Evolutionary conservation across 2,329 filamentous ascomycete genomes (phyloP).

Genomic region (Cordyceps sp.): DNA sequence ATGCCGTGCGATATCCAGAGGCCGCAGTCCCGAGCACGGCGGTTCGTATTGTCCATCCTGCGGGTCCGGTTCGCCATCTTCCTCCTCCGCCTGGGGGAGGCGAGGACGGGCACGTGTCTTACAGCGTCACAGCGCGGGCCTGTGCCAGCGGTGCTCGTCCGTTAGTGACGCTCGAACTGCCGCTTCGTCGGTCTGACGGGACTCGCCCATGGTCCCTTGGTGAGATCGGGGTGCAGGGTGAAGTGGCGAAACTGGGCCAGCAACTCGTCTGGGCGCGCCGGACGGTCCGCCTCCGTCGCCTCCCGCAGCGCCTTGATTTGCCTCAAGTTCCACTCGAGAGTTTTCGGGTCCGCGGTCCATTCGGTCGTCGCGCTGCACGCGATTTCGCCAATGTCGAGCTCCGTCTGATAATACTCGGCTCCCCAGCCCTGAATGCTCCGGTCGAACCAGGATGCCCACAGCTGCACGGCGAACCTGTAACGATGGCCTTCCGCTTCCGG

Average conservation of each 20-base stretch:
- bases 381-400: not conserved
- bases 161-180: not conserved
- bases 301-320: not conserved
- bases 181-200: not conserved
- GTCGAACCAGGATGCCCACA: constrained; percentile 2
- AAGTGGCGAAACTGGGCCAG: not conserved
- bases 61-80: no score
- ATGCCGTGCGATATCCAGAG: no score
- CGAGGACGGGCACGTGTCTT: no score
- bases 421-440: not conserved
- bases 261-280: not conserved
- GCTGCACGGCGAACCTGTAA: constrained; percentile 1
- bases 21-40: no score
- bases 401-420: constrained; percentile 1
- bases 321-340: not conserved
- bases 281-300: not conserved
- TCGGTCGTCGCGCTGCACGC: not conserved
- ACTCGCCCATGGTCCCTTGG: not conserved
- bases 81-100: no score
- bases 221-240: not conserved
- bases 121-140: no score
- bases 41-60: no score
- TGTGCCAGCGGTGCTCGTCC: no score
- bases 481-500: not conserved
- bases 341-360: not conserved